Base-by-base conservation (phyloP, 805 yeast genomes). In the Candida yuanshanica region DNA sequence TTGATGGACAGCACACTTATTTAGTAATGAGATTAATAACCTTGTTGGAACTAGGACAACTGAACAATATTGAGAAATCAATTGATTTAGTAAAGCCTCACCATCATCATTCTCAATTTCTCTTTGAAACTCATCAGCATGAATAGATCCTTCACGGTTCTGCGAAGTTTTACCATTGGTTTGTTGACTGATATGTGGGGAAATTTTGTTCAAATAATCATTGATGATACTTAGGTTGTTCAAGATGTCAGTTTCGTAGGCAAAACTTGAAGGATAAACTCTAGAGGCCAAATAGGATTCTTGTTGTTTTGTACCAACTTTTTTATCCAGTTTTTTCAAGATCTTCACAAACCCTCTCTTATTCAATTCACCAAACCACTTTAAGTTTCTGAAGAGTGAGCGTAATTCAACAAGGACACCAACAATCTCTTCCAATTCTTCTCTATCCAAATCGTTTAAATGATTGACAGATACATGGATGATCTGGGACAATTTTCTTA, bases 351-450 rank as follows among this genome's bases (percentile, higher is more conserved):
- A 85, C 0, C 96, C 98, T 46, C 95, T 79, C 56, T 83, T 86
- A 67, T 90, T 90, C 53, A 90, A 75, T 56, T 91, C 97, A 20
- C 95, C 95, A 60, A 77, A 90, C 96, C 97, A 91, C 60, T 86
- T 89, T 57, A 90, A 69, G 61, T 89, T 89, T 43, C 96, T 72
- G 46, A 84, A 77, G 44, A 79, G 78, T 14, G 83, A 72, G 36
- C 95, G 72, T 40, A 88, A 68, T 59, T 89, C 96, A 18, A 88
- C 67, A 29, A 90, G 64, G 16, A 88, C 81, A 18, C 76, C 78
- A 23, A 78, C 62, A 26, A 83, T 65, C 50, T 83, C 90, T 37
- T 78, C 82, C 2, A 70, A 42, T 22, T 73, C 69, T 43, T 82
- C 88, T 55, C 68, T 34, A 50, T 73, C 51, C 59, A 70, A 47